Evolutionary conservation across 257 asterid genomes (phyloP), one percentile per base, ranked within the genome.

Genomic region (Ehretia macrophylla): DNA sequence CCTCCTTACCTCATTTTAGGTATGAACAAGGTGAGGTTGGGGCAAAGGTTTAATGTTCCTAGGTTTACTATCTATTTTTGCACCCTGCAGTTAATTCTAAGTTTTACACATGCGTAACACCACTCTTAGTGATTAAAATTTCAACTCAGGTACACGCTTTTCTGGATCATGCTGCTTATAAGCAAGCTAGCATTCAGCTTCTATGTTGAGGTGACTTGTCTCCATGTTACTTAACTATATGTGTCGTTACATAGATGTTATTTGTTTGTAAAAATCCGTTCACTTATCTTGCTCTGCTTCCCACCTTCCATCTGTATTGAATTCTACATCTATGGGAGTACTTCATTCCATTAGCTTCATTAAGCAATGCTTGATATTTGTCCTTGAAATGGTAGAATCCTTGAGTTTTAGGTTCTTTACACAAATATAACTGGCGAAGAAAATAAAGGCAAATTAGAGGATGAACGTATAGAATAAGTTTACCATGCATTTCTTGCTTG

Each of bases 121-220:
- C 20, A 49, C 20, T 17, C 54, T 49, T 21, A 49, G 11, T 1
- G 54, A 21, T 49, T 49, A 2, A 49, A 49, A 18, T 49, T 5
- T 65, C 57, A 69, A 60, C 64, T 64, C 78, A 93, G 97, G 62
- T 93, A 93, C 83, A 83, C 99, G 5, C 84, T 93, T 61, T 89
- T 86, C 78, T 93, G 99, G 99, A 68, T 89, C 69, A 79, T 87
- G 71, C 83, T 93, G 69, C 66, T 93, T 62, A 86, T 89, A 78
- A 73, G 94, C 95, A 93, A 93, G 81, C 86, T 93, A 51, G 91
- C 95, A 54, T 93, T 93, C 85, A 93, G 99, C 90, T 93, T 86
- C 75, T 93, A 86, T 81, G 95, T 93, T 60, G 99, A 93, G 96
- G 99, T 93, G 72, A 72, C 48, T 37, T 67, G 60, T 42, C 68